A percentile compares a stretch with the other conserved stretches of the same genome.
These are phyloP conservation scores for Vigna mungo DNA, from an alignment of 306 rosid species.

Conservation along the genomic window DNA sequence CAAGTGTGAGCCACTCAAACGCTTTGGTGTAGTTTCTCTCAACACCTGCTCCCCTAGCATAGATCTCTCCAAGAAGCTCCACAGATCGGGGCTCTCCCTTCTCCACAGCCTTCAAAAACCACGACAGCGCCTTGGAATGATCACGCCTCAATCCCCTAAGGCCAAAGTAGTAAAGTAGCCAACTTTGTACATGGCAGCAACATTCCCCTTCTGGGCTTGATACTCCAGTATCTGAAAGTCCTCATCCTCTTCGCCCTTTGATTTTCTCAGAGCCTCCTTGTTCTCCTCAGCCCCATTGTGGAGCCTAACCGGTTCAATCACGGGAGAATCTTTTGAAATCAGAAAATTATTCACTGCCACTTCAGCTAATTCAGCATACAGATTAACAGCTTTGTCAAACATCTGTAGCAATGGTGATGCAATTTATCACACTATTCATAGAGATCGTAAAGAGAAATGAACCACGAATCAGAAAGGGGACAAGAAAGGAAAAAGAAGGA, in stretches of 20 bases:
- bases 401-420: slow-evolving; percentile 52
- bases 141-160: slow-evolving; percentile 93
- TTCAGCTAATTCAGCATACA: slow-evolving; percentile 88
- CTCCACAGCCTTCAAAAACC: slow-evolving; percentile 94
- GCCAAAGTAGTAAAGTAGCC: slow-evolving; percentile 98
- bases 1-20: no score
- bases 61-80: slow-evolving; percentile 97
- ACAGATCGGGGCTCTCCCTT: slow-evolving; percentile 93
- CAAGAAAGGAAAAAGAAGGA: background rate
- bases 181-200: slow-evolving; percentile 89
- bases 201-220: slow-evolving; percentile 52
- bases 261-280: slow-evolving; percentile 47
- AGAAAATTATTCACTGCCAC: slow-evolving; percentile 89
- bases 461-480: background rate
- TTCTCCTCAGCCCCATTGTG: slow-evolving; percentile 93
- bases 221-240: slow-evolving; percentile 88
- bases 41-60: slow-evolving; percentile 95
- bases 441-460: background rate
- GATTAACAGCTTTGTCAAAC: slow-evolving; percentile 82
- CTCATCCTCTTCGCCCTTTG: slow-evolving; percentile 95
- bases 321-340: slow-evolving; percentile 87
- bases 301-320: slow-evolving; percentile 86
- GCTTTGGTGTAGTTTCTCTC: no score
- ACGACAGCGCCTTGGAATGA: slow-evolving; percentile 77
- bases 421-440: background rate